phyloP scores from a whole-genome alignment of 495 filamentous ascomycete genomes.

The Parachaetomium inaequale region DNA sequence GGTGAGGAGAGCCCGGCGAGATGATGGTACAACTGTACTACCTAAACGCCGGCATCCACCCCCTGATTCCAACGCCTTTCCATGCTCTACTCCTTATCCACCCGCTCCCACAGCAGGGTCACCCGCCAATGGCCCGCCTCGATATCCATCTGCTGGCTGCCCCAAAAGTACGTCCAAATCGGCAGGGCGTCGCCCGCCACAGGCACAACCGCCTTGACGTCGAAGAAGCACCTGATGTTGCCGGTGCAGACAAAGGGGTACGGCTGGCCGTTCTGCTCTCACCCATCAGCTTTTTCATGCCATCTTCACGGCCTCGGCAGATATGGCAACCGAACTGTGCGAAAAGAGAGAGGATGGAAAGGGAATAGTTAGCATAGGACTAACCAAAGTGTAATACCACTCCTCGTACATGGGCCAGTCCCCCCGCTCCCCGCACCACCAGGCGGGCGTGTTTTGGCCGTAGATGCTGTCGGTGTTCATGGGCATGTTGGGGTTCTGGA shows the following conservation, averaged over 20 bases:
- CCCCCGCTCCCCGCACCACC: conserved; percentile 22
- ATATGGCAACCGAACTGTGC: neutral
- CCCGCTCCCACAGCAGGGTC: conserved; percentile 31
- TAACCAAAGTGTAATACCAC: conserved; percentile 33
- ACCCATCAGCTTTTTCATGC: neutral
- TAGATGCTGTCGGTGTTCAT: conserved; percentile 37
- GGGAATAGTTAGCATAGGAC: neutral
- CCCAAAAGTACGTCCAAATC: conserved; percentile 38
- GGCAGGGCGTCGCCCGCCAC: conserved; percentile 9
- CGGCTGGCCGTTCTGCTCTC: conserved; percentile 25
- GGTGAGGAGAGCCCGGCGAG: too few relatives aligned
- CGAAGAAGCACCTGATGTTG: conserved; percentile 34
- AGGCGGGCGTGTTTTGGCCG: conserved; percentile 28
- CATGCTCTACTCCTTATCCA: neutral
- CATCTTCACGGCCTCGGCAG: neutral
- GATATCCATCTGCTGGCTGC: conserved; percentile 27
- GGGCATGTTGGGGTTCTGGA: conserved; percentile 29
- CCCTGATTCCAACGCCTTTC: too few relatives aligned
- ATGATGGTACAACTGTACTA: too few relatives aligned
- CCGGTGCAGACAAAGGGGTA: conserved; percentile 37
- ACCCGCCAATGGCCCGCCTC: conserved; percentile 32
- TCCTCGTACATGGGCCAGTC: conserved; percentile 4
- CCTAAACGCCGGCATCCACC: too few relatives aligned
- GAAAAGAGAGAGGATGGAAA: neutral
- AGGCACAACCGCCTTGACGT: conserved; percentile 23